Evolutionary conservation across 495 filamentous ascomycete genomes (phyloP).

Genomic region (Talaromyces adpressus): DNA sequence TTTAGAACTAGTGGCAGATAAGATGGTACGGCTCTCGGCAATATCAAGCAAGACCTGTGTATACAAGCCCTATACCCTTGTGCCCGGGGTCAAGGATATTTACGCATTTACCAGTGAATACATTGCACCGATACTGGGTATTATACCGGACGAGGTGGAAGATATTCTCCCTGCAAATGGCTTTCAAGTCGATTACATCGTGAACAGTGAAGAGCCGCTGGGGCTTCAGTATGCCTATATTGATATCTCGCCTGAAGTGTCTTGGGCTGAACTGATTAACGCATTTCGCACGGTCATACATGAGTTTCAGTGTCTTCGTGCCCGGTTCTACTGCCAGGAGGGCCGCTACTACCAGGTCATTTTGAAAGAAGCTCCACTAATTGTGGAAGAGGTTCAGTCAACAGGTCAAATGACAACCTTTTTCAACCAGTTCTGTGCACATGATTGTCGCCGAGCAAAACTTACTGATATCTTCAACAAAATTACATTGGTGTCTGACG

Average conservation of each 20-base stretch:
- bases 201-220: background rate
- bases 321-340: background rate
- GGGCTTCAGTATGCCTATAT: conserved; percentile 1
- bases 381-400: background rate
- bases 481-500: background rate
- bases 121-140: background rate
- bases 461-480: background rate
- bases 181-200: conserved; percentile 13
- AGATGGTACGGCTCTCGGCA: conserved; percentile 12
- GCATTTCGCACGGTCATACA: conserved; percentile 46
- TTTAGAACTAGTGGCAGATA: background rate
- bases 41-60: background rate
- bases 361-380: background rate
- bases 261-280: conserved; percentile 39
- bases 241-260: conserved; percentile 13
- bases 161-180: conserved; percentile 14
- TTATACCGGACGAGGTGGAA: background rate
- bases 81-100: conserved; percentile 20
- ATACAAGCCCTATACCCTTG: conserved; percentile 38
- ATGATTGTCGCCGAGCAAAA: background rate
- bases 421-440: background rate
- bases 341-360: conserved; percentile 1
- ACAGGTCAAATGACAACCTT: background rate
- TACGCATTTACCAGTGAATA: background rate
- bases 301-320: conserved; percentile 33